Percentiles rank a stretch among this genome's conserved stretches.
Conservation (phyloP, 2,329 filamentous ascomycete genomes). For the Curvularia sp. region DNA sequence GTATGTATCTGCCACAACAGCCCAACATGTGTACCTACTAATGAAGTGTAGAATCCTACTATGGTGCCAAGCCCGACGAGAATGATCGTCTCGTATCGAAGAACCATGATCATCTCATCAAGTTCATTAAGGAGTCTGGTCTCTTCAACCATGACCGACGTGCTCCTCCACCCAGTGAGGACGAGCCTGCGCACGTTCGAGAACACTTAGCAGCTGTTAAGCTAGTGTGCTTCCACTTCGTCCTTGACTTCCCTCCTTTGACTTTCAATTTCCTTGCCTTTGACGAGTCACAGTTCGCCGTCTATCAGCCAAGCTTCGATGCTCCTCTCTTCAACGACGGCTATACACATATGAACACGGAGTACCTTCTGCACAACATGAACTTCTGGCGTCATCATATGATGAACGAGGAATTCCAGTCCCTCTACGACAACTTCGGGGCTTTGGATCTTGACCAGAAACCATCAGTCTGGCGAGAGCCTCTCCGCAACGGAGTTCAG, state of each 20-base stretch:
- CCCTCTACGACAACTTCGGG: conserved; percentile 48
- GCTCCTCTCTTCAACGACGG: conserved; percentile 51
- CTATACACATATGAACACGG: conserved; percentile 51
- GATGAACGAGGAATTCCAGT: conserved; percentile 46
- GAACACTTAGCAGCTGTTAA: conserved; percentile 36
- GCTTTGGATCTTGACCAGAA: conserved; percentile 47
- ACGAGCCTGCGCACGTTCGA: too few relatives aligned
- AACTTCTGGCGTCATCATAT: conserved; percentile 64
- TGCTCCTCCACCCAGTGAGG: conserved; percentile 9
- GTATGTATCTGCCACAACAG: conserved; percentile 40
- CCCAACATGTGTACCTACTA: conserved; percentile 1
- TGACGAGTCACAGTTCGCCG: conserved; percentile 54
- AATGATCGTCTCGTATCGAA: conserved; percentile 35
- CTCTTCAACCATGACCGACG: conserved; percentile 37
- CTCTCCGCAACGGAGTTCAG: conserved; percentile 44
- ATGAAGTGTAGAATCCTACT: conserved; percentile 40
- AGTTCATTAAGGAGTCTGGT: conserved; percentile 42
- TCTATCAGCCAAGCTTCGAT: conserved; percentile 48
- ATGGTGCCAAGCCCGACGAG: conserved; percentile 27
- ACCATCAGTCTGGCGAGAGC: conserved; percentile 54
- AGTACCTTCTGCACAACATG: conserved; percentile 56
- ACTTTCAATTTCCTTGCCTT: conserved; percentile 47
- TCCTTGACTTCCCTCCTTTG: conserved; percentile 31
- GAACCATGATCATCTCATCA: conserved; percentile 44
- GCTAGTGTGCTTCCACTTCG: conserved; percentile 44